Percentiles rank a stretch among this genome's conserved stretches.
Evolutionary conservation across 2,329 filamentous ascomycete species (phyloP).

Genomic region (Herpotrichia juniperi): DNA sequence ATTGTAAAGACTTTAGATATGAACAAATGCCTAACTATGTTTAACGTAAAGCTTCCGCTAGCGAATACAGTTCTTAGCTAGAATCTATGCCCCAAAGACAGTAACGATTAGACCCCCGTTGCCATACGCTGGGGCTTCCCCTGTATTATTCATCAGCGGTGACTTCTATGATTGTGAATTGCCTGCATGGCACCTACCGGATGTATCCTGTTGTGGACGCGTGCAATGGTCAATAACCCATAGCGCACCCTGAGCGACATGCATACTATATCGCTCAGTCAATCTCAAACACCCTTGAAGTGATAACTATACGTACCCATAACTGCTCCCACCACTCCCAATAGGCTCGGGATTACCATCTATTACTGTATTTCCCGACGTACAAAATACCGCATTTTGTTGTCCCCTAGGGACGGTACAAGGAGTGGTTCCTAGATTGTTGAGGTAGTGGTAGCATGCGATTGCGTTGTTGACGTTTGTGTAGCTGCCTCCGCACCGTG

Average conservation of each 20-base stretch:
- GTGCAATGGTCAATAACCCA: conserved; percentile 15
- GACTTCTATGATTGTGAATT: not conserved
- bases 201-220: conserved; percentile 3
- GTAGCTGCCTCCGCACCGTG: conserved; percentile 2
- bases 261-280: conserved; percentile 1
- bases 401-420: conserved; percentile 5
- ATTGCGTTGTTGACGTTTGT: conserved; percentile 14
- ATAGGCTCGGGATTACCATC: too few relatives aligned
- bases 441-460: conserved; percentile 19
- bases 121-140: not conserved
- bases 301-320: conserved; percentile 5
- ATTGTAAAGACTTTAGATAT: too few relatives aligned
- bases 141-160: not conserved
- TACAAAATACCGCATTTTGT: not conserved
- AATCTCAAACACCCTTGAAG: not conserved
- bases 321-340: conserved; percentile 10
- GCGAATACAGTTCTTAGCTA: too few relatives aligned
- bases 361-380: not conserved
- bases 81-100: too few relatives aligned
- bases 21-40: too few relatives aligned
- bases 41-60: too few relatives aligned
- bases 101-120: not conserved
- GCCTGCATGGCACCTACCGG: conserved; percentile 4
- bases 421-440: conserved; percentile 7
- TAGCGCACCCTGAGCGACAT: conserved; percentile 15